A percentile compares a stretch with the other conserved stretches of the same genome.
Evolutionary conservation across 345 rosid species (phyloP).

Genomic region (Gossypium arboreum): DNA sequence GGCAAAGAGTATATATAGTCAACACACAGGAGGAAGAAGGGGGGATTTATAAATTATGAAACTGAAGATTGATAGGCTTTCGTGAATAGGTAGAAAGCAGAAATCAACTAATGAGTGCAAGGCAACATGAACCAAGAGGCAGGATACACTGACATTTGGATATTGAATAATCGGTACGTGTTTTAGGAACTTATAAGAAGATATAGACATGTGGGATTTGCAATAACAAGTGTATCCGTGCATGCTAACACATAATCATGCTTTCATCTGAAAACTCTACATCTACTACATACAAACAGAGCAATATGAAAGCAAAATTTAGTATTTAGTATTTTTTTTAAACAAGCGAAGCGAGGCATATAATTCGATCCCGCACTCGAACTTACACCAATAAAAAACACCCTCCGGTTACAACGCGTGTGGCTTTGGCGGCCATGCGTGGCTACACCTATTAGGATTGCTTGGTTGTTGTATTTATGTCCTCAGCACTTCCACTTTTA

Average conservation of each 20-base stretch:
- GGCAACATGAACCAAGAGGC: conserved; percentile 46
- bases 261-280: background rate
- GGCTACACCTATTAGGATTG: conserved; percentile 65
- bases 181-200: conserved; percentile 32
- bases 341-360: background rate
- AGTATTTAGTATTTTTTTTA: background rate
- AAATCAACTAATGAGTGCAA: conserved; percentile 31
- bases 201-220: conserved; percentile 52
- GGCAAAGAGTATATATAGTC: background rate
- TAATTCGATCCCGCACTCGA: background rate
- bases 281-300: background rate
- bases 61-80: background rate
- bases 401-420: conserved; percentile 49
- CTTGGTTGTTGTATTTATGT: conserved; percentile 21
- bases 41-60: background rate
- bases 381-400: conserved; percentile 33
- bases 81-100: conserved; percentile 2
- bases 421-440: conserved; percentile 68
- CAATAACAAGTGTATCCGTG: conserved; percentile 42
- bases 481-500: background rate
- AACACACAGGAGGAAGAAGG: background rate
- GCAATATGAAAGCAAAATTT: background rate
- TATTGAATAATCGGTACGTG: conserved; percentile 67
- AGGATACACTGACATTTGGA: conserved; percentile 53
- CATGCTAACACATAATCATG: conserved; percentile 33